These are phyloP conservation scores for Chlorophyllum brunneum DNA, from an alignment of 768 basidiomycete species.

Conservation along the genomic window DNA sequence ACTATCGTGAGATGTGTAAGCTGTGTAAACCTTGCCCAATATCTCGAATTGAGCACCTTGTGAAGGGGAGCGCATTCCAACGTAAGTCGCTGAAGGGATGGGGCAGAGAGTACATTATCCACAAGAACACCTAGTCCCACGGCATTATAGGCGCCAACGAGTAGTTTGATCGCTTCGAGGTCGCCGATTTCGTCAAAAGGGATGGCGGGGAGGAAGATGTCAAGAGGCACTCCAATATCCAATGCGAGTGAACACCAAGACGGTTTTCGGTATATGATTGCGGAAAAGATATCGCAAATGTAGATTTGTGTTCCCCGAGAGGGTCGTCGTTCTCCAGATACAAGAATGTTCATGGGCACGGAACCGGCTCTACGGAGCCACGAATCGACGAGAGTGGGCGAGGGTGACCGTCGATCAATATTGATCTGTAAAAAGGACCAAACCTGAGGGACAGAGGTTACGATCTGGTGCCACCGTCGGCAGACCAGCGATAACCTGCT, in stretches of 20 bases:
- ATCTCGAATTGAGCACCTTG: not conserved
- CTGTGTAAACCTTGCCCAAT: not conserved
- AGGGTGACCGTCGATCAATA: not conserved
- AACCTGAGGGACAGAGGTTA: not conserved
- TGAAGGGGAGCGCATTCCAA: not conserved
- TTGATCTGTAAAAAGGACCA: not conserved
- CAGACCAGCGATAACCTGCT: not conserved
- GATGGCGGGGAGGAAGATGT: not conserved
- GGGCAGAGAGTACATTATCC: not conserved
- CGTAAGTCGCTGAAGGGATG: conserved; percentile 3
- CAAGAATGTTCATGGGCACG: not conserved
- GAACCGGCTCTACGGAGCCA: conserved; percentile 1
- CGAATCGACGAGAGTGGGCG: not conserved
- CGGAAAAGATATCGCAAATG: not conserved
- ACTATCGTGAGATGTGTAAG: conserved; percentile 5
- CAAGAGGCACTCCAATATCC: not conserved
- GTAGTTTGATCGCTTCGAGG: not conserved
- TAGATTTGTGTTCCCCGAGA: not conserved
- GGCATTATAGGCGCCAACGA: not conserved
- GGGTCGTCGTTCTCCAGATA: not conserved
- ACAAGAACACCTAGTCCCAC: not conserved
- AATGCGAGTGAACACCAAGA: not conserved
- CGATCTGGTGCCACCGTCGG: not conserved
- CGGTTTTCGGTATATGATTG: not conserved
- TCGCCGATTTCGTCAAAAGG: not conserved